These are phyloP conservation scores for Rhynchosporium graminicola DNA, from an alignment of 2,329 filamentous ascomycete species.

Conservation along the genomic window DNA sequence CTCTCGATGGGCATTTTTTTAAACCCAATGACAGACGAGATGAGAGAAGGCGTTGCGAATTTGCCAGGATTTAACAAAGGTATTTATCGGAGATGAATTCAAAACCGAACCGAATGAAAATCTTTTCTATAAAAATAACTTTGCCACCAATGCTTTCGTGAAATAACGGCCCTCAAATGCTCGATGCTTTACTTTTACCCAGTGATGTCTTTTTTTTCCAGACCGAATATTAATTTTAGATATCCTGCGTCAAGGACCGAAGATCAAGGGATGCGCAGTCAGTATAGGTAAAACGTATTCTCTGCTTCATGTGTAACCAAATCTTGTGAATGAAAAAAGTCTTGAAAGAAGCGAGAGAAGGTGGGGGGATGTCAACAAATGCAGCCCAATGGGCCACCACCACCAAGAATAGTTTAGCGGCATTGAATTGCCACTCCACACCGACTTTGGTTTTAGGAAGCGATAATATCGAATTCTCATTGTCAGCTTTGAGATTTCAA, in stretches of 20 bases:
- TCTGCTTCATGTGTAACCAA: no score
- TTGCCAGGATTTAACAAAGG: constrained; percentile 3
- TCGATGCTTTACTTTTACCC: no score
- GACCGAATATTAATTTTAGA: no score
- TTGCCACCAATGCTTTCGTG: no score
- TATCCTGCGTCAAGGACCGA: no score
- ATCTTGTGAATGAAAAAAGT: not conserved
- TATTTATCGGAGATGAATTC: not conserved
- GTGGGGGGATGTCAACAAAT: no score
- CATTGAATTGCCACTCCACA: constrained; percentile 20
- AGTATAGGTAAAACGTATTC: no score
- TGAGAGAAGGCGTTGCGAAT: constrained; percentile 4
- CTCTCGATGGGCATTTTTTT: not conserved
- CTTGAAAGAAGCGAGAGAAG: not conserved
- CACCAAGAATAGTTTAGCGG: constrained; percentile 3
- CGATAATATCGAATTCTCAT: constrained; percentile 14
- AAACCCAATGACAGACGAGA: constrained; percentile 10
- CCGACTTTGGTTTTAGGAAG: constrained; percentile 14
- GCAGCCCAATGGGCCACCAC: no score
- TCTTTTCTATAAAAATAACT: no score
- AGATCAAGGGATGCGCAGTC: no score
- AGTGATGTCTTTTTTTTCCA: no score
- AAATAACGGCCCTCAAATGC: no score
- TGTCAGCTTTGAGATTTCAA: not conserved
- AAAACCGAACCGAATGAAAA: not conserved